Evolutionary conservation across 139 green algal genomes (phyloP), one percentile per base, ranked within the genome.

Genomic region (Asterochloris sp.): DNA sequence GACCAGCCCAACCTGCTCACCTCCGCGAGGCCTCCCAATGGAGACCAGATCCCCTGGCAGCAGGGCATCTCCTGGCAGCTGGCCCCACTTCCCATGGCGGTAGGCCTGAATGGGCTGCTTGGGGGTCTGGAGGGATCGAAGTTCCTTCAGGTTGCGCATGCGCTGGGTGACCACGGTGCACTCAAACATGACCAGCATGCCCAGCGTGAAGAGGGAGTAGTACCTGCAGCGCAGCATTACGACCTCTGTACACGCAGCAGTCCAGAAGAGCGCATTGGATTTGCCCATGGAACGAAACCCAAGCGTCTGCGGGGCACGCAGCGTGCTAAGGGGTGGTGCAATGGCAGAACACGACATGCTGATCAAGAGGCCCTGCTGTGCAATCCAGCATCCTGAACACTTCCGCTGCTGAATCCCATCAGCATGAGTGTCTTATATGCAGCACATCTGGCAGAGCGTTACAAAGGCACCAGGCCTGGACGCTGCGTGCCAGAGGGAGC

Each of bases 201-300:
- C 88, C 15, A 99, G 92, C 23, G 97, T 99, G 90, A 99, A 99
- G n/a, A 98, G 80, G 10, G 95, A 98, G 92, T 99, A 99, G 89
- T 98, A 95, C 92, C 92, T 91, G 83, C 69, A 64, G 27, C 26
- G 63, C 24, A 76, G 14, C 69, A 38, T n/a, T 8, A 71, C 21
- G 64, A 16, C 64, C 16, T 69, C 15, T 24, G 6, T 54, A 54
- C 38, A 54, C 38, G 6, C 6, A 54, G 38, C 38, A 54, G 38
- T 54, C 38, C 6, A 54, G 38, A 54, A 6, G 6, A 2, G 6
- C 6, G 38, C 38, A 54, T 2, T 54, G 38, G 38, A 54, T 2
- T 2, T 6, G 38, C 38, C 38, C 38, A 54, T 10, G 6, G 6
- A 6, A 6, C 38, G 38, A 54, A 54, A 54, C 38, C n/a, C 38